These are phyloP conservation scores for Spergularia bocconei DNA, from an alignment of 148 eudicot genomes.

Conservation along the genomic window DNA sequence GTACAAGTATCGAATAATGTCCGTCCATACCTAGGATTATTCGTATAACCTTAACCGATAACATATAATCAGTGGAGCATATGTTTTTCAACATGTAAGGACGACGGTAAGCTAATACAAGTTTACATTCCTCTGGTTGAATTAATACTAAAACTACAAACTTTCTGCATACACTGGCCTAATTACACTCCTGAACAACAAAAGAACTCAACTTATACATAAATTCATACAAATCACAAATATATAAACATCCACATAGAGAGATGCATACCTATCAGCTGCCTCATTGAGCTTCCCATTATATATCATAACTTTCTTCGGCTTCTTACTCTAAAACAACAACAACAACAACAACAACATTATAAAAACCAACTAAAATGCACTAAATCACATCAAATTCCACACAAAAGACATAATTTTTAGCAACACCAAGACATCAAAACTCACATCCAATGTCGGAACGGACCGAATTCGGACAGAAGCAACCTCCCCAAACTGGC, in stretches of 20 bases:
- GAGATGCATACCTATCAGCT: conserved; percentile 43
- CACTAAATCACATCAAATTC: neutral
- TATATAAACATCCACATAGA: conserved; percentile 3
- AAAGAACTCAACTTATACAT: neutral
- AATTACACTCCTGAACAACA: neutral
- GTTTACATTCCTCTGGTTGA: no score
- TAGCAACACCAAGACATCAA: neutral
- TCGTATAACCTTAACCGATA: no score
- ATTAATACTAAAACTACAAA: neutral
- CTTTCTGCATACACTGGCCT: neutral
- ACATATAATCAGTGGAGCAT: no score
- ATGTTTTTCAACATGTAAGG: no score
- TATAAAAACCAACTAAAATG: neutral
- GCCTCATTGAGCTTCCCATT: conserved; percentile 41
- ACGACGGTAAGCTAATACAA: no score
- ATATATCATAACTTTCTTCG: conserved; percentile 42
- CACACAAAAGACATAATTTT: neutral
- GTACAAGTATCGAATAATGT: no score
- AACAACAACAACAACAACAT: neutral
- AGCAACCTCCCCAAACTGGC: conserved; percentile 76
- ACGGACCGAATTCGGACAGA: conserved; percentile 87
- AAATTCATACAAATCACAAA: neutral
- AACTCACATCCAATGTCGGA: conserved; percentile 82
- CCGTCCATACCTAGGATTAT: no score
- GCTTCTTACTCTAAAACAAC: conserved; percentile 52